Percentiles rank a stretch among this genome's conserved stretches.
phyloP scores from a whole-genome alignment of 176 grass and related monocot species.

The Oryza meyeriana region DNA sequence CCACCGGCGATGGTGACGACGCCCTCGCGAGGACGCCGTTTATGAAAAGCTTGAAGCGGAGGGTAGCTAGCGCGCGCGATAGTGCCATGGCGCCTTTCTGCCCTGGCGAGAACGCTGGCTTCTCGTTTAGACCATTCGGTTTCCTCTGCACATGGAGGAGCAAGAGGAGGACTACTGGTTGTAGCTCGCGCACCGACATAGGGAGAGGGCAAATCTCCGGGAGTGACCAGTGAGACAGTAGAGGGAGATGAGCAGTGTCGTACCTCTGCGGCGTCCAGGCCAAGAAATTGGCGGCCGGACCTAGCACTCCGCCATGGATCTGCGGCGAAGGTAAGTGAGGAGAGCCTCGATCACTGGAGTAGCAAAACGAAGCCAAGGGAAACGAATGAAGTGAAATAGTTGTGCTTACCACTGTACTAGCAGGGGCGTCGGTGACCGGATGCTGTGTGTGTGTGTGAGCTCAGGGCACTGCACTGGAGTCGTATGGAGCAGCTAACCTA shows the following conservation, averaged over 20 bases:
- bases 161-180: neutral
- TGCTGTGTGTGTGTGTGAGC: neutral
- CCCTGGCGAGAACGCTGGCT: neutral
- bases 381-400: neutral
- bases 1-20: neutral
- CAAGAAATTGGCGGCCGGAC: neutral
- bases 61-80: neutral
- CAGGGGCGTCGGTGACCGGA: neutral
- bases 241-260: neutral
- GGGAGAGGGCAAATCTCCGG: neutral
- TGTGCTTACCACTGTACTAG: neutral
- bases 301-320: neutral
- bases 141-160: neutral
- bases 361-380: neutral
- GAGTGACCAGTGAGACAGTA: neutral
- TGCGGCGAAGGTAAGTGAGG: conserved; percentile 1
- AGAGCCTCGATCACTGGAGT: neutral
- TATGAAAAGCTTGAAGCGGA: neutral
- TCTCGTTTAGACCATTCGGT: neutral
- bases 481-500: neutral
- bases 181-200: neutral
- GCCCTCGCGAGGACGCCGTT: neutral
- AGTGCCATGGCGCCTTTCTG: neutral
- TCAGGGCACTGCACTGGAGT: neutral
- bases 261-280: conserved; percentile 26